Percentiles rank a stretch among this genome's conserved stretches.
These are phyloP conservation scores for Tetracladium marchalianum DNA, from an alignment of 495 filamentous ascomycete species.

Conservation along the genomic window DNA sequence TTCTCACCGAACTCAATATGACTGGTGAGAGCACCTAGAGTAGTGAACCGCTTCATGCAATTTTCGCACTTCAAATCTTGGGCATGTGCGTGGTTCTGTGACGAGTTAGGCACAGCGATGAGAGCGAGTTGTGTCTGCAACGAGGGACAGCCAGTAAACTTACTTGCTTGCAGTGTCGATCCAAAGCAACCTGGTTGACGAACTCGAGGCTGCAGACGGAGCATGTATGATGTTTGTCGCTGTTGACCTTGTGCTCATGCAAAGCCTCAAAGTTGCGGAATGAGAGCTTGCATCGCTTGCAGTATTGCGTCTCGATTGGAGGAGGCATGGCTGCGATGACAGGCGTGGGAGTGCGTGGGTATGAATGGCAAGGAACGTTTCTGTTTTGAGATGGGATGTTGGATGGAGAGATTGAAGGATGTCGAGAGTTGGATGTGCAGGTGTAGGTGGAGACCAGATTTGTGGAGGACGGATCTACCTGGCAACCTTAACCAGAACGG, in stretches of 20 bases:
- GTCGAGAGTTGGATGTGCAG: too few relatives aligned
- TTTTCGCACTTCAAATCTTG: constrained; percentile 9
- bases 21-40: constrained; percentile 6
- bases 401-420: too few relatives aligned
- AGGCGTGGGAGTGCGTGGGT: too few relatives aligned
- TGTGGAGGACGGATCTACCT: too few relatives aligned
- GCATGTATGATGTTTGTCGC: constrained; percentile 6
- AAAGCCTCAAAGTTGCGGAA: constrained; percentile 3
- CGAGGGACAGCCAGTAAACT: background rate
- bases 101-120: background rate
- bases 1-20: constrained; percentile 11
- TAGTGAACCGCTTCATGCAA: constrained; percentile 8
- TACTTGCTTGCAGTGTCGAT: constrained; percentile 11
- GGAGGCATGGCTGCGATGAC: too few relatives aligned
- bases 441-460: too few relatives aligned
- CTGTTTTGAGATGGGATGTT: too few relatives aligned
- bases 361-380: too few relatives aligned
- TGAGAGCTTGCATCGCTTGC: constrained; percentile 4
- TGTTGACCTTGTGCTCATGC: constrained; percentile 9
- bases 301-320: background rate
- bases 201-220: constrained; percentile 11
- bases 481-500: too few relatives aligned
- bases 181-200: constrained; percentile 2
- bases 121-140: background rate
- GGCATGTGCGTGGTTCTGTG: constrained; percentile 9